phyloP scores from a whole-genome alignment of 768 basidiomycete genomes.

The Hericium rajendrae region DNA sequence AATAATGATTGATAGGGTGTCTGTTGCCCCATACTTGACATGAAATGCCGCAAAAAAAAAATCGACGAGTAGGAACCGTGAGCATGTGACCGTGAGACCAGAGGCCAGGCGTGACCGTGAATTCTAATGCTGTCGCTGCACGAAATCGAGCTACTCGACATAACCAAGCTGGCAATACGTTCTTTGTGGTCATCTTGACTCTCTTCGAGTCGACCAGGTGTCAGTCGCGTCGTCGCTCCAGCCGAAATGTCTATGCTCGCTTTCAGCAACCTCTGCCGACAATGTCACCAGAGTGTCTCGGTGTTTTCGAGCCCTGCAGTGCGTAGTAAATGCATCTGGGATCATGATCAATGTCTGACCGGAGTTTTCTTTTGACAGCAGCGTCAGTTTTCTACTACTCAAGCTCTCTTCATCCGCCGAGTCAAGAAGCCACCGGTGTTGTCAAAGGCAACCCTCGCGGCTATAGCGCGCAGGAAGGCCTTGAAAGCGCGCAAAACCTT shows the following conservation, averaged over 20 bases:
- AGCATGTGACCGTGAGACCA: neutral
- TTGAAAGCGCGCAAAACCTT: constrained; percentile 44
- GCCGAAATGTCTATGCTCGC: neutral
- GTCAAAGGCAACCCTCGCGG: constrained; percentile 63
- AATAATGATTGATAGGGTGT: too few species aligned
- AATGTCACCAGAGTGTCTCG: neutral
- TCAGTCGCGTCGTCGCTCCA: neutral
- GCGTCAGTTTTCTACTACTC: constrained; percentile 42
- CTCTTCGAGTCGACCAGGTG: too few species aligned
- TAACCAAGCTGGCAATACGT: too few species aligned
- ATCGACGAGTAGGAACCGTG: neutral
- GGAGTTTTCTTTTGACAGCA: neutral
- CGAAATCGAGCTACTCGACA: too few species aligned
- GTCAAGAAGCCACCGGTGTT: constrained; percentile 49
- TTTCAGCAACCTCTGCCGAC: neutral
- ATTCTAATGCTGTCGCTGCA: neutral
- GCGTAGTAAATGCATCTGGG: too few species aligned
- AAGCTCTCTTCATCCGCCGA: constrained; percentile 36
- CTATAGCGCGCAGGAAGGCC: constrained; percentile 52
- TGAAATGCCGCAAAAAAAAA: neutral
- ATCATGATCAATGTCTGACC: too few species aligned
- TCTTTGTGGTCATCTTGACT: too few species aligned
- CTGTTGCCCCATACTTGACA: neutral
- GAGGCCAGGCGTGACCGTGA: neutral
- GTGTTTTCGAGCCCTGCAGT: neutral